phyloP scores from a whole-genome alignment of 805 yeast species.

The Debaryomyces prosopidis region DNA sequence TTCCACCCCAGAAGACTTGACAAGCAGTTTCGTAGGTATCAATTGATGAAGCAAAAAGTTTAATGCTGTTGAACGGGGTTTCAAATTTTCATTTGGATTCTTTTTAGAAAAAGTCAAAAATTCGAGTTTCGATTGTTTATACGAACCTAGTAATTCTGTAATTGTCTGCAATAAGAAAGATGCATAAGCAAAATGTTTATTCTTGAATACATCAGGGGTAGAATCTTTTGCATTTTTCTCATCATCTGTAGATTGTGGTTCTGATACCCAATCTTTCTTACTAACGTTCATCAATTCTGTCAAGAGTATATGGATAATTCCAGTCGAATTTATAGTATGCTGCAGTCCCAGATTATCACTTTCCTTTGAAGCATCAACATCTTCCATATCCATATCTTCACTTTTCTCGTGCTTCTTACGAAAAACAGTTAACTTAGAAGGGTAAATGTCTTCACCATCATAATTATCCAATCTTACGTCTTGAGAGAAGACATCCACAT shows the following conservation, averaged over 20 bases:
- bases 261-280: constrained; percentile 38
- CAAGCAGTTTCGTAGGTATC: constrained; percentile 53
- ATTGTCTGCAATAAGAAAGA: constrained; percentile 67
- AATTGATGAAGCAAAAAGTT: constrained; percentile 78
- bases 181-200: constrained; percentile 62
- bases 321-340: constrained; percentile 34
- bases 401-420: constrained; percentile 12
- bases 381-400: constrained; percentile 31
- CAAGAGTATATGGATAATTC: constrained; percentile 63
- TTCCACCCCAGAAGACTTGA: constrained; percentile 37
- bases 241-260: constrained; percentile 21
- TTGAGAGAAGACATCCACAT: constrained; percentile 44
- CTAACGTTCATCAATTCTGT: constrained; percentile 59
- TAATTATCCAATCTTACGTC: constrained; percentile 46
- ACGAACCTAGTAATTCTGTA: constrained; percentile 73
- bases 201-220: constrained; percentile 39
- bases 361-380: constrained; percentile 13
- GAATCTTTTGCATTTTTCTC: constrained; percentile 17
- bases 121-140: constrained; percentile 78
- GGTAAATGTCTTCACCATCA: constrained; percentile 28
- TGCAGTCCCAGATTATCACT: neutral
- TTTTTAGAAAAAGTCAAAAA: constrained; percentile 76
- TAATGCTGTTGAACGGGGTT: constrained; percentile 75
- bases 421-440: constrained; percentile 21
- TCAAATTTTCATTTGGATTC: constrained; percentile 39